phyloP scores from a whole-genome alignment of 2,329 filamentous ascomycete species.

The Scytalidium sp. region DNA sequence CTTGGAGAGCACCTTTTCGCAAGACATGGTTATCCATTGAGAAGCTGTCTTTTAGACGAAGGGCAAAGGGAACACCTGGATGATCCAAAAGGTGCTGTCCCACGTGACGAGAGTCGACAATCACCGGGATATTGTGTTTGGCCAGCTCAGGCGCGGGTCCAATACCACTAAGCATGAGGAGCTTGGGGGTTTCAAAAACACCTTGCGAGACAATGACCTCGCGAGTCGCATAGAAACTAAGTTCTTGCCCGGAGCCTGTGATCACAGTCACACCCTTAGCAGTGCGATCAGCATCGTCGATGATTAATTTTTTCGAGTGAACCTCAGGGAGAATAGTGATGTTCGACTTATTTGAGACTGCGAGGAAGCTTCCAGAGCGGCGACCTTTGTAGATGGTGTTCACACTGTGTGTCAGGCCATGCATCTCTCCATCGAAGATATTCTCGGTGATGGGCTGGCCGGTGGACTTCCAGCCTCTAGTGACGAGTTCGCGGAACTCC shows the following conservation, averaged over 20 bases:
- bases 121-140: slow-evolving; percentile 21
- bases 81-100: slow-evolving; percentile 31
- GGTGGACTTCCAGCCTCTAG: slow-evolving; percentile 48
- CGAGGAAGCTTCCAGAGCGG: slow-evolving; percentile 48
- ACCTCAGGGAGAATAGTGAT: slow-evolving; percentile 44
- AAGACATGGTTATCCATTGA: slow-evolving; percentile 32
- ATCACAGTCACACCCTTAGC: slow-evolving; percentile 47
- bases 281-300: slow-evolving; percentile 38
- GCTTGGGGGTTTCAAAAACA: slow-evolving; percentile 5
- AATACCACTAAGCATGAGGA: slow-evolving; percentile 8
- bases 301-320: slow-evolving; percentile 50
- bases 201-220: slow-evolving; percentile 1
- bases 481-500: slow-evolving; percentile 45
- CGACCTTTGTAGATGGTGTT: slow-evolving; percentile 53
- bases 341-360: slow-evolving; percentile 48
- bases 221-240: slow-evolving; percentile 37
- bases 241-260: slow-evolving; percentile 32
- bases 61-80: slow-evolving; percentile 33
- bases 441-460: slow-evolving; percentile 48
- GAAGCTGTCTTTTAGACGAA: slow-evolving; percentile 35
- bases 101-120: slow-evolving; percentile 22
- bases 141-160: slow-evolving; percentile 23
- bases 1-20: slow-evolving; percentile 29
- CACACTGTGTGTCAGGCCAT: slow-evolving; percentile 48
- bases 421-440: slow-evolving; percentile 52